Base-by-base conservation (phyloP, 129 eudicot species). In the Solidago caesia region DNA sequence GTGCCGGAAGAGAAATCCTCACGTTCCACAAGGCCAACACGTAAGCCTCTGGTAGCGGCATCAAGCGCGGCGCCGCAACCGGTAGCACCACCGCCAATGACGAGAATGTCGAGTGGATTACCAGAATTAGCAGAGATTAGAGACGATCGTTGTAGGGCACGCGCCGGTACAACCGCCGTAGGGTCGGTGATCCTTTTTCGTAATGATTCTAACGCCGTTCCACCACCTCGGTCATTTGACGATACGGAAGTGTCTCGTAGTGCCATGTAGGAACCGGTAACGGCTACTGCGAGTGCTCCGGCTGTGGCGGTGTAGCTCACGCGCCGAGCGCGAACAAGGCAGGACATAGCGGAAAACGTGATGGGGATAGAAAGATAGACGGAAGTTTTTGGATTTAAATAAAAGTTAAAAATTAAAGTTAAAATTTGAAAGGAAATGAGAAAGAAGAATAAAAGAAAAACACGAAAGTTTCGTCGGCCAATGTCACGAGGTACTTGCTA, bases 1-100 rank as follows among this genome's bases (percentile, higher is more conserved):
- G 98, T 92, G 16, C 98, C 98, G 5, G 98, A 87, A 0, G 96
- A 81, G 74, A 92, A 92, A 44, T 92, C 96, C 65, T 92, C 96
- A 1, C 98, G 75, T 87, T 92, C 96, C 6, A 89, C 98, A 44
- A 89, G 90, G 14, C 96, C 97, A 26, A 92, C 93, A 8, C 96
- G 89, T 8, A 89, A 89, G 1, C 98, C 98, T 42, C 98, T 85
- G 12, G 94, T 85, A 25, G 78, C 91, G 16, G 94, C 98, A 72
- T 92, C 98, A 39, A 92, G 94, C 8, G 96, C 96, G 13, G 79
- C 98, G 8, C 96, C 96, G 65, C 96, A 83, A 4, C 96, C 98
- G 21, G 98, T 92, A 15, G 96, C 96, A 14, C 98, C 98, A 7
- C 98, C 98, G 43, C 98, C 98, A 25, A 92, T 48, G 11, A 92